Percentiles rank a stretch among this genome's conserved stretches.
Evolutionary conservation across 2,329 filamentous ascomycete genomes (phyloP).

Genomic region (Ceratocystiopsis brevicomis): DNA sequence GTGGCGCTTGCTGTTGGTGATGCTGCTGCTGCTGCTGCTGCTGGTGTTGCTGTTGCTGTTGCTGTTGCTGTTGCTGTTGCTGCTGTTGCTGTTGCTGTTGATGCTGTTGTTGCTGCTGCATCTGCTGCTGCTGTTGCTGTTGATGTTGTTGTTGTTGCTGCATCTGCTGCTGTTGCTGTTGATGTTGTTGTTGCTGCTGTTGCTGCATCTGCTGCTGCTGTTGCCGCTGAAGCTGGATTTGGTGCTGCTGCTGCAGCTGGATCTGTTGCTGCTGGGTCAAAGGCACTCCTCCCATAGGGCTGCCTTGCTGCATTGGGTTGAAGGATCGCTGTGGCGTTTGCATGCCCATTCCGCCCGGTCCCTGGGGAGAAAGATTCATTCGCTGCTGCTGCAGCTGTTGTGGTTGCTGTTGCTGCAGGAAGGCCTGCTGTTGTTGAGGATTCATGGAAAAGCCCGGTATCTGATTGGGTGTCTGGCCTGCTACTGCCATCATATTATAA

Average conservation of each 20-base stretch:
- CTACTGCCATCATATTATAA: slow-evolving; percentile 32
- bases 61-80: slow-evolving; percentile 10
- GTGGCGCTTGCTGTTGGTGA: neutral
- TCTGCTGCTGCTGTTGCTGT: slow-evolving; percentile 2
- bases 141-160: slow-evolving; percentile 15
- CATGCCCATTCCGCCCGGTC: slow-evolving; percentile 16
- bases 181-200: slow-evolving; percentile 14
- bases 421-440: slow-evolving; percentile 22
- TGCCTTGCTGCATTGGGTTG: slow-evolving; percentile 18
- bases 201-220: slow-evolving; percentile 13
- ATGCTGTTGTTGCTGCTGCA: neutral
- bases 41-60: slow-evolving; percentile 15
- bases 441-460: slow-evolving; percentile 40
- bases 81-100: slow-evolving; percentile 11
- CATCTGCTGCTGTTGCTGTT: slow-evolving; percentile 19
- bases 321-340: slow-evolving; percentile 20
- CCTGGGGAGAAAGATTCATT: slow-evolving; percentile 20
- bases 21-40: slow-evolving; percentile 15
- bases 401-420: slow-evolving; percentile 15
- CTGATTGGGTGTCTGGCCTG: slow-evolving; percentile 26
- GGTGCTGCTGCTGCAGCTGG: slow-evolving; percentile 14
- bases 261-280: slow-evolving; percentile 20
- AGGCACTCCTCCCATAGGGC: slow-evolving; percentile 16
- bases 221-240: slow-evolving; percentile 11
- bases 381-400: slow-evolving; percentile 24